Base-by-base conservation (phyloP, 1,139 yeast species). In the Candida tropicalis region DNA sequence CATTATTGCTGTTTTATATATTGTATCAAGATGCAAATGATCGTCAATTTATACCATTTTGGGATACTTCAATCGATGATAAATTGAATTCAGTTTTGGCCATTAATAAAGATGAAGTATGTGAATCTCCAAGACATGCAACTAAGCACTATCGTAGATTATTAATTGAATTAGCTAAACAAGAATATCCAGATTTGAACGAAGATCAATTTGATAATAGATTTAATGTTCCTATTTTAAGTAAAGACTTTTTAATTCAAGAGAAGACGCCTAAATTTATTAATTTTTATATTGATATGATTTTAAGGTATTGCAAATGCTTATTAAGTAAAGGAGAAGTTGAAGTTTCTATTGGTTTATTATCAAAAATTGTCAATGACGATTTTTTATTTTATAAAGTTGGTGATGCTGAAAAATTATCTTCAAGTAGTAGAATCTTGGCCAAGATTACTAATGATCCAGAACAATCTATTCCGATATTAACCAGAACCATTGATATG, bases 321-420 rank as follows among this genome's bases (percentile, higher is more conserved):
- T 57, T 73, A 28, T 57, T 73, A 31, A 75, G 77, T 17, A 72
- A 73, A 48, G 77, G 77, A 11, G 59, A 68, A 49, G 56, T 65
- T 33, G 63, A 63, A 12, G 54, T 62, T 5, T 61, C 77, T 10
- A 51, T 67, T 11, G 50, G 51, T 15, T 60, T 68, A 18, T 59
- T 73, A 43, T 49, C 54, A 32, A 58, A 57, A 28, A 57, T 73
- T 17, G 66, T 73, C 15, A 58, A 66, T 43, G 60, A 72, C 45
- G 75, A 73, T 49, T 65, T 63, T 20, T 53, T 73, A 9, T 73
- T 72, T 50, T 67, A 57, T 51, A 59, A 63, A 40, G 47, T 73
- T 16, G 79, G 79, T n/a, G 75, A 71, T 49, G 69, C 76, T 8
- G 78, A 73, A 50, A 55, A 72, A 45, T 57, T 73, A 45, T 62